Evolutionary conservation across 257 asterid species (phyloP), one percentile per base, ranked within the genome.

Genomic region (Primulina tabacum): DNA sequence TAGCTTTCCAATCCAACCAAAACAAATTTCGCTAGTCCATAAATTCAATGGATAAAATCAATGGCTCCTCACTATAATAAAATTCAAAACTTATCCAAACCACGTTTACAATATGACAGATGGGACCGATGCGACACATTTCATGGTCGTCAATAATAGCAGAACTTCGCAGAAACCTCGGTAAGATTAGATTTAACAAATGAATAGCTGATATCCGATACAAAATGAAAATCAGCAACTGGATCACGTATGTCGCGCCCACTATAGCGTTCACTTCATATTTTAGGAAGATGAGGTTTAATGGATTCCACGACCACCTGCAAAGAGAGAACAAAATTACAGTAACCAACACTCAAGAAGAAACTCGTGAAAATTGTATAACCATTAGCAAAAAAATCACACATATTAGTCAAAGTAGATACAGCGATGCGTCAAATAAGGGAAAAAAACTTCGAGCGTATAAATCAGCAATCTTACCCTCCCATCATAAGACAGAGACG

Each of bases 231-330:
- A 50, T 50, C 60, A 65, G 60, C 59, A 67, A 55, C 14, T 28
- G 50, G 34, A 73, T 29, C 40, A 56, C 61, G 60, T 68, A 77
- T 68, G 30, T 50, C 60, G 65, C 78, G 79, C 80, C 71, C 72
- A 73, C 80, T 30, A 72, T 61, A 40, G 52, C 57, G 60, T 43
- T 40, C 64, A 34, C 32, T 75, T 78, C 85, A 86, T 65, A 77
- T 84, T 83, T 83, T 76, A 28, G 87, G 77, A 65, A 91, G 95
- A 84, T 86, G 86, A 73, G 95, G 86, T 78, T 88, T 91, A 56
- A 87, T 75, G 60, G 99, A 89, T 82, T 94, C 99, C 78, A 94
- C 97, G 60, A 94, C 99, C 74, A 94, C 99, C 97, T 94, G 86
- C 69, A 75, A 52, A 71, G 62, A 66, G 66, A 60, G 40, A 74